phyloP scores from a whole-genome alignment of 2,329 filamentous ascomycete genomes.

The Fusarium sacchari region DNA sequence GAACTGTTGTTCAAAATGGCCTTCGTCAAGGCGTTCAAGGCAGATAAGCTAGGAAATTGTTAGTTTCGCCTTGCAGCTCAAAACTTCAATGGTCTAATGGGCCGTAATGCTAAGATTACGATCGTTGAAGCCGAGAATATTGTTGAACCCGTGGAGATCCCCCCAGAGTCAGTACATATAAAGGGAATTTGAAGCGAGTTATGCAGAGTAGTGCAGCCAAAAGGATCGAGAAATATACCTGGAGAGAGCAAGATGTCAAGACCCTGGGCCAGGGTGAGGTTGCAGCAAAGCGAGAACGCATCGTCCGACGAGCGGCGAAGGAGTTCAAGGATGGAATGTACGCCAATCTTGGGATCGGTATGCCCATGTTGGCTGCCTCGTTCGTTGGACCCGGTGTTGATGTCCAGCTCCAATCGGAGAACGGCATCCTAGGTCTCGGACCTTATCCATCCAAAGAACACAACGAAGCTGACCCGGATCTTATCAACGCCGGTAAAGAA shows the following conservation, averaged over 20 bases:
- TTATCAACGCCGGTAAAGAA: slow-evolving; percentile 94
- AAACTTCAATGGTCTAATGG: slow-evolving; percentile 97
- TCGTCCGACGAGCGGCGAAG: slow-evolving; percentile 85
- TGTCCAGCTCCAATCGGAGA: slow-evolving; percentile 84
- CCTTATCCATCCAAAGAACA: slow-evolving; percentile 75
- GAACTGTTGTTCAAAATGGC: slow-evolving; percentile 94
- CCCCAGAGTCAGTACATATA: slow-evolving; percentile 87
- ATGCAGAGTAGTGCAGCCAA: slow-evolving; percentile 83
- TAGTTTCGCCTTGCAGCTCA: slow-evolving; percentile 87
- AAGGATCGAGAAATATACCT: slow-evolving; percentile 86
- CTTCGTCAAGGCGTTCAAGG: slow-evolving; percentile 92
- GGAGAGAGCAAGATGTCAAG: slow-evolving; percentile 70
- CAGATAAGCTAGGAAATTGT: slow-evolving; percentile 90
- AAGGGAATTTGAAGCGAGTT: slow-evolving; percentile 90
- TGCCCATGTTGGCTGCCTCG: slow-evolving; percentile 89
- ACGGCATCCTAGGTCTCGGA: slow-evolving; percentile 78
- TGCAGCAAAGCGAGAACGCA: slow-evolving; percentile 82
- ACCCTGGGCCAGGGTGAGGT: slow-evolving; percentile 74
- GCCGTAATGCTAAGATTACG: slow-evolving; percentile 87
- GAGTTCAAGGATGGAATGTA: slow-evolving; percentile 97
- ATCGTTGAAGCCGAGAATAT: slow-evolving; percentile 95
- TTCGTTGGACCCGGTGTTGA: slow-evolving; percentile 83
- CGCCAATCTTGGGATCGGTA: slow-evolving; percentile 90
- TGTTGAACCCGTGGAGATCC: slow-evolving; percentile 86
- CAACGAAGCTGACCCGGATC: slow-evolving; percentile 77